A percentile compares a stretch with the other conserved stretches of the same genome.
These are phyloP conservation scores for Macadamia tetraphylla DNA, from an alignment of 164 flowering plant species.

Conservation along the genomic window DNA sequence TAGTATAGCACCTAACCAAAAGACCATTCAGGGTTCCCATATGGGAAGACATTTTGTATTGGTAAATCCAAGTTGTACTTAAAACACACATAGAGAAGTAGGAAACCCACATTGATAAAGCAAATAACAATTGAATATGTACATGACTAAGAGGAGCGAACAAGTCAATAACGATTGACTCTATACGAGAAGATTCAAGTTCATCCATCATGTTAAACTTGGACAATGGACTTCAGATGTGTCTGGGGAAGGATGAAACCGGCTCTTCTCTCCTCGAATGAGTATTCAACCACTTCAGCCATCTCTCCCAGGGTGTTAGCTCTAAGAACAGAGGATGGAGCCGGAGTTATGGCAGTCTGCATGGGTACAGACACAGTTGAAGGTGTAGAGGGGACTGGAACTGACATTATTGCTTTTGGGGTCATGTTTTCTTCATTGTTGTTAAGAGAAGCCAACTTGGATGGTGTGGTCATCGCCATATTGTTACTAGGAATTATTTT, in stretches of 20 bases:
- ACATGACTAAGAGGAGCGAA: conserved; percentile 13
- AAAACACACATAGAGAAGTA: no score
- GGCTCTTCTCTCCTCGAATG: conserved; percentile 68
- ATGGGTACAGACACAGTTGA: conserved; percentile 59
- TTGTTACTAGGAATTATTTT: conserved; percentile 27
- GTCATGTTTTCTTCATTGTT: conserved; percentile 46
- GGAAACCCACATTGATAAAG: no score
- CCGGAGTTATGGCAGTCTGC: conserved; percentile 70
- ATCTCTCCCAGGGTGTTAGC: conserved; percentile 2
- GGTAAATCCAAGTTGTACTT: no score
- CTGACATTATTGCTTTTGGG: conserved; percentile 41
- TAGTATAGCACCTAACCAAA: no score
- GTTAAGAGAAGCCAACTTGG: conserved; percentile 19
- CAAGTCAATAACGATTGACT: conserved; percentile 18
- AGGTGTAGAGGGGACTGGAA: conserved; percentile 47
- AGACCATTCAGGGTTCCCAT: no score
- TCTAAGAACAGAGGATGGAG: conserved; percentile 22
- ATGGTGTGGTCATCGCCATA: conserved; percentile 32
- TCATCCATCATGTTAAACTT: conserved; percentile 3
- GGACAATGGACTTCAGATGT: conserved; percentile 3
- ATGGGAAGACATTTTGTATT: no score
- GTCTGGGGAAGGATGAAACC: conserved; percentile 27
- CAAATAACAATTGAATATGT: conserved; percentile 1
- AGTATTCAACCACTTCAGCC: conserved; percentile 34
- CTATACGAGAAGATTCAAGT: not conserved